These are phyloP conservation scores for Zymoseptoria ardabiliae DNA, from an alignment of 2,329 filamentous ascomycete species.

Conservation along the genomic window DNA sequence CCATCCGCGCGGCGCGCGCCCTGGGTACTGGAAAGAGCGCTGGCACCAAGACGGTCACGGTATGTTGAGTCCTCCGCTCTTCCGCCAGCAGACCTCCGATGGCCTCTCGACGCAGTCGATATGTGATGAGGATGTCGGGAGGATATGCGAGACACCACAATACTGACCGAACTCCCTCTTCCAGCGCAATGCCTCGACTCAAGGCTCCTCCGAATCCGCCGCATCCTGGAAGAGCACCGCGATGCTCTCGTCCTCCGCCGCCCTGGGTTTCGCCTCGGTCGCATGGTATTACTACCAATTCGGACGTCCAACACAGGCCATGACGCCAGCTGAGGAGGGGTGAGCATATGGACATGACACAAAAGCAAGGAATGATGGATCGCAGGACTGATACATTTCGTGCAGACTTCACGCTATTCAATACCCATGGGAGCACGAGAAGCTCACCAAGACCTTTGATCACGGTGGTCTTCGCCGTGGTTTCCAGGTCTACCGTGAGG, in stretches of 20 bases:
- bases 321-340: constrained; percentile 96
- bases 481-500: constrained; percentile 98
- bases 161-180: constrained; percentile 11
- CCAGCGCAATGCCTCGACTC: constrained; percentile 60
- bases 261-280: constrained; percentile 77
- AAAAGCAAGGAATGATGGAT: constrained; percentile 19
- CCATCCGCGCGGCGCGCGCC: constrained; percentile 80
- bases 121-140: neutral
- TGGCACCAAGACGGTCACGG: constrained; percentile 40
- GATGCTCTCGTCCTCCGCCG: constrained; percentile 78
- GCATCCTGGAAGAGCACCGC: constrained; percentile 78
- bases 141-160: constrained; percentile 8
- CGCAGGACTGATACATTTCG: constrained; percentile 7
- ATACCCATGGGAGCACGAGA: constrained; percentile 93
- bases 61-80: constrained; percentile 26
- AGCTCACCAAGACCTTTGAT: constrained; percentile 93
- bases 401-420: constrained; percentile 78
- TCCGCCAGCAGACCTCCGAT: neutral
- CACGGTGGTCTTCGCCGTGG: constrained; percentile 96
- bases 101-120: neutral
- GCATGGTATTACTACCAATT: constrained; percentile 98
- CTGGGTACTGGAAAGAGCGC: constrained; percentile 70
- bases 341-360: constrained; percentile 46
- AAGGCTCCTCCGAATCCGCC: constrained; percentile 59
- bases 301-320: constrained; percentile 77